Evolutionary conservation across 768 basidiomycete genomes (phyloP).

Genomic region (Leucocoprinus birnbaumii): DNA sequence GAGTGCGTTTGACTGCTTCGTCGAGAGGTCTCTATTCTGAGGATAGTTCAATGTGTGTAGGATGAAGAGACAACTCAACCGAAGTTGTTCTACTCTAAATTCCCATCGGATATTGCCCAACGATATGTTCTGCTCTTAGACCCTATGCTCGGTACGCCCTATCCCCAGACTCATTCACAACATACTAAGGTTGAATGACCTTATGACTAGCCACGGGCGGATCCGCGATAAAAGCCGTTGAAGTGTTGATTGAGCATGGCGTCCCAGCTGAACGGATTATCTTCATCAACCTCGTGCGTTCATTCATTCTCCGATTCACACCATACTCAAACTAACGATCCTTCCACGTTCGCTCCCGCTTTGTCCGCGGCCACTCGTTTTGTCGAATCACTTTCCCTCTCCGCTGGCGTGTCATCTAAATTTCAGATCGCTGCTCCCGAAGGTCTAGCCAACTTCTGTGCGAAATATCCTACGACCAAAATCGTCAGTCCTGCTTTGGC

Average conservation of each 20-base stretch:
- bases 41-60: slow-evolving; percentile 33
- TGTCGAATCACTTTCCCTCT: too few species aligned
- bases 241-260: slow-evolving; percentile 87
- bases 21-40: background rate
- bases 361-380: too few species aligned
- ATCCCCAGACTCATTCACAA: background rate
- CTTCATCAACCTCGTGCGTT: slow-evolving; percentile 83
- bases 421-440: slow-evolving; percentile 86
- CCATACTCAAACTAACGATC: background rate
- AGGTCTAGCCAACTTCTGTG: slow-evolving; percentile 80
- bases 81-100: slow-evolving; percentile 91
- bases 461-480: slow-evolving; percentile 69
- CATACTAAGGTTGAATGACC: background rate
- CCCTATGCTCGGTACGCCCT: slow-evolving; percentile 86
- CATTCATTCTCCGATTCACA: background rate
- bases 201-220: slow-evolving; percentile 78
- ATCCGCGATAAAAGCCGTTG: slow-evolving; percentile 96
- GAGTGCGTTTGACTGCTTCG: slow-evolving; percentile 45
- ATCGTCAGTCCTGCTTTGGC: slow-evolving; percentile 51
- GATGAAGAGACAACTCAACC: slow-evolving; percentile 94
- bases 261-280: slow-evolving; percentile 95
- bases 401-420: background rate
- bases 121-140: slow-evolving; percentile 94
- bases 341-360: too few species aligned
- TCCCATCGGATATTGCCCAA: slow-evolving; percentile 88